A percentile compares a stretch with the other conserved stretches of the same genome.
Conservation (phyloP, 2,329 filamentous ascomycete species). For the Aspergillus proliferans region DNA sequence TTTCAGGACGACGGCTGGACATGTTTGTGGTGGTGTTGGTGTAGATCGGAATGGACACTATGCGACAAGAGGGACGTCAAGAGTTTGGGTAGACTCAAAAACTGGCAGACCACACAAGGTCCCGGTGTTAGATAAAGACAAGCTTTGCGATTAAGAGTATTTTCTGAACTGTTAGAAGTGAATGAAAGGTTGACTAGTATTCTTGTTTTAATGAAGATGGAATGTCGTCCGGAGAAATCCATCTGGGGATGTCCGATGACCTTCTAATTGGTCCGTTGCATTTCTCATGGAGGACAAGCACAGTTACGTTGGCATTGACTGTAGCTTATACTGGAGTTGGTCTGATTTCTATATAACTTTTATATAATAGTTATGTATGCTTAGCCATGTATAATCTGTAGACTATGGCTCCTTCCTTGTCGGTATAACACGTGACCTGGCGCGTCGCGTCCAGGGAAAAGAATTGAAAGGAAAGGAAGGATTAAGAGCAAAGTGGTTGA, state of each 20-base stretch:
- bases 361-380: not conserved
- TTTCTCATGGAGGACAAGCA: not conserved
- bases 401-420: not conserved
- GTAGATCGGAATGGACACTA: too few relatives aligned
- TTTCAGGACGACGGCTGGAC: conserved; percentile 23
- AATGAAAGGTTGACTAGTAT: not conserved
- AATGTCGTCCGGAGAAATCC: not conserved
- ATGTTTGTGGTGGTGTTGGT: conserved; percentile 16
- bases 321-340: too few relatives aligned
- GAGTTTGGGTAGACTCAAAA: too few relatives aligned
- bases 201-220: not conserved
- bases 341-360: not conserved
- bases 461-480: not conserved
- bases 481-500: not conserved
- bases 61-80: too few relatives aligned
- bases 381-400: not conserved
- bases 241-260: not conserved
- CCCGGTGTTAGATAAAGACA: too few relatives aligned
- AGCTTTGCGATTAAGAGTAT: too few relatives aligned
- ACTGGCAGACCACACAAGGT: too few relatives aligned
- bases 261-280: not conserved
- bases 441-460: not conserved
- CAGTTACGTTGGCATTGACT: too few relatives aligned
- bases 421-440: not conserved
- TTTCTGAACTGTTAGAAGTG: too few relatives aligned